Conservation (phyloP, 768 basidiomycete genomes). For the Lactarius indigo region DNA sequence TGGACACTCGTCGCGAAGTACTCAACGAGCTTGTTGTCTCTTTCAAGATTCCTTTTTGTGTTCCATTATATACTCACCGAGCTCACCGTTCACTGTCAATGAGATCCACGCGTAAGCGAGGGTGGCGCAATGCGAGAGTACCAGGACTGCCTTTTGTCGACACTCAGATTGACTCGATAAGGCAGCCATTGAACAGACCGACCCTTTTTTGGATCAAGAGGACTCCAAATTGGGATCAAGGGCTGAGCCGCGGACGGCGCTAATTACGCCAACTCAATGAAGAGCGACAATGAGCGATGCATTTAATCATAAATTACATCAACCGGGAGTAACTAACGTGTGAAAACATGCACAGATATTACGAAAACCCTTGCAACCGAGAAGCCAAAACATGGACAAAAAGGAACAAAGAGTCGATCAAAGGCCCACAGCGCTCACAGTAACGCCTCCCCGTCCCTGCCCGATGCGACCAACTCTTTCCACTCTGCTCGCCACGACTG, state of each 20-base stretch:
- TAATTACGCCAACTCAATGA: too few relatives aligned
- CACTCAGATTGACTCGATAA: not conserved
- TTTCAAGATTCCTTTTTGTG: constrained; percentile 21
- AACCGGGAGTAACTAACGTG: constrained; percentile 5
- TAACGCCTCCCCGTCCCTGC: constrained; percentile 58
- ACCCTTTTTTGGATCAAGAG: constrained; percentile 9
- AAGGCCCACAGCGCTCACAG: constrained; percentile 38
- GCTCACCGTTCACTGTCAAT: not conserved
- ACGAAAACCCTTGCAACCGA: constrained; percentile 5
- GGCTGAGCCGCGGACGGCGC: too few relatives aligned
- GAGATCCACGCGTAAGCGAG: not conserved
- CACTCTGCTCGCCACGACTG: constrained; percentile 76
- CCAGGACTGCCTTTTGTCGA: constrained; percentile 6
- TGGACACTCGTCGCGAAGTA: constrained; percentile 5
- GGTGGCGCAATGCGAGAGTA: not conserved
- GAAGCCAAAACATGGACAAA: constrained; percentile 13
- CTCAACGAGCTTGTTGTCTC: constrained; percentile 10
- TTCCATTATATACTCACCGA: constrained; percentile 12
- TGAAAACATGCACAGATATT: not conserved
- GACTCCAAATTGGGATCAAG: not conserved
- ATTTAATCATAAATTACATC: constrained; percentile 16
- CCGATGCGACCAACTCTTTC: constrained; percentile 61
- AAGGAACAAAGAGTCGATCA: not conserved
- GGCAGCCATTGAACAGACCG: not conserved
- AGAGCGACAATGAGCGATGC: not conserved